Percentiles rank a stretch among this genome's conserved stretches.
Conservation (phyloP, 2,329 filamentous ascomycete species). For the Alternaria atra region DNA sequence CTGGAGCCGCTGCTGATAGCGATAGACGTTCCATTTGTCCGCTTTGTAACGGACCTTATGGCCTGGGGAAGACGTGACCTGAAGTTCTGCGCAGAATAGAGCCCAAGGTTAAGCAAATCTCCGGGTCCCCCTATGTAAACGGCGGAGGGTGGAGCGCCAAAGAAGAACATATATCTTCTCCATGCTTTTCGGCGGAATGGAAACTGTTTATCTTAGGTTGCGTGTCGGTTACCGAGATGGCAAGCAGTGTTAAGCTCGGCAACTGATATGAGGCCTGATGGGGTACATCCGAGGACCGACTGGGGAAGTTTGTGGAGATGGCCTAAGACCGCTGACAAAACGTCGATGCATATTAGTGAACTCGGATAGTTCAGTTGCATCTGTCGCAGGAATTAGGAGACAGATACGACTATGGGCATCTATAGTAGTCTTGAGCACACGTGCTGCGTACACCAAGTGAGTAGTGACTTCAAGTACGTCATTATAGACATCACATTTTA, state of each 20-base stretch:
- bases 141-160: conserved; percentile 8
- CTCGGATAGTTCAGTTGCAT: background rate
- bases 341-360: background rate
- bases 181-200: conserved; percentile 32
- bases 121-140: conserved; percentile 15
- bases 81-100: conserved; percentile 51
- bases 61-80: conserved; percentile 45
- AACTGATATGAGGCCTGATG: conserved; percentile 28
- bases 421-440: background rate
- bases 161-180: conserved; percentile 22
- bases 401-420: background rate
- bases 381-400: background rate
- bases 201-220: conserved; percentile 11
- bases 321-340: background rate
- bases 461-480: conserved; percentile 12
- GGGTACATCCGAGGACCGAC: conserved; percentile 36
- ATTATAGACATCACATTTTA: background rate
- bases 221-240: conserved; percentile 24
- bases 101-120: conserved; percentile 34
- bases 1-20: conserved; percentile 35
- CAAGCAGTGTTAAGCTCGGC: conserved; percentile 41
- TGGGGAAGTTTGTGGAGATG: conserved; percentile 12
- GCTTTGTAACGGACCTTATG: conserved; percentile 43
- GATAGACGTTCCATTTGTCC: conserved; percentile 49
- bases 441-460: conserved; percentile 7